Evolutionary conservation across 2,329 filamentous ascomycete species (phyloP).

Genomic region (Scortechinia acanthostroma): DNA sequence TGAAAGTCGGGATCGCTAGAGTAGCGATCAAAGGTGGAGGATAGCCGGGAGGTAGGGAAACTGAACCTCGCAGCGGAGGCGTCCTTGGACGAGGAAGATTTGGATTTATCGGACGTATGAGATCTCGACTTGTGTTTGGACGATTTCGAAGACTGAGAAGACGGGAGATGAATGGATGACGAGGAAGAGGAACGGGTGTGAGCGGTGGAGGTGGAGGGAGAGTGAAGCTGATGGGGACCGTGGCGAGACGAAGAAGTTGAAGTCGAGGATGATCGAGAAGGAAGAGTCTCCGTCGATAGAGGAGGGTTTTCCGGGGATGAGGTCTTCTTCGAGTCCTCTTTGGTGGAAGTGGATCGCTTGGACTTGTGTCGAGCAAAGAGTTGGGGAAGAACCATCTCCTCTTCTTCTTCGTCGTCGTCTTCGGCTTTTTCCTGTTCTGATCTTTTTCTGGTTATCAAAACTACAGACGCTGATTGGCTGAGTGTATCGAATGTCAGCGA

Average conservation of each 20-base stretch:
- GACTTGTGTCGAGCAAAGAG: background rate
- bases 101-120: too few relatives aligned
- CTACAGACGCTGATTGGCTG: too few relatives aligned
- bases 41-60: constrained; percentile 34
- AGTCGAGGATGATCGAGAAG: background rate
- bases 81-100: too few relatives aligned
- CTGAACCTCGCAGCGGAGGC: too few relatives aligned
- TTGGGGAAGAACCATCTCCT: background rate
- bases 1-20: constrained; percentile 68
- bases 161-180: constrained; percentile 18
- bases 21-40: constrained; percentile 35
- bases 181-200: background rate
- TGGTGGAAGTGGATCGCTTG: background rate
- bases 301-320: background rate
- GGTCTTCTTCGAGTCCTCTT: background rate
- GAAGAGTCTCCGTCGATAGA: background rate
- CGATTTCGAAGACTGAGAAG: too few relatives aligned
- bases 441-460: too few relatives aligned
- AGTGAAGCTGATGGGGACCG: background rate
- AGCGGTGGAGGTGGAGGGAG: background rate
- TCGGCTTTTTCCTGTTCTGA: too few relatives aligned
- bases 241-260: background rate
- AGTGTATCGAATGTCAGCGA: background rate
- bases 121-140: too few relatives aligned
- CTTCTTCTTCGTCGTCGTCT: background rate